Evolutionary conservation across 495 filamentous ascomycete genomes (phyloP), one percentile per base, ranked within the genome.

Genomic region (Hyaloscypha bicolor): DNA sequence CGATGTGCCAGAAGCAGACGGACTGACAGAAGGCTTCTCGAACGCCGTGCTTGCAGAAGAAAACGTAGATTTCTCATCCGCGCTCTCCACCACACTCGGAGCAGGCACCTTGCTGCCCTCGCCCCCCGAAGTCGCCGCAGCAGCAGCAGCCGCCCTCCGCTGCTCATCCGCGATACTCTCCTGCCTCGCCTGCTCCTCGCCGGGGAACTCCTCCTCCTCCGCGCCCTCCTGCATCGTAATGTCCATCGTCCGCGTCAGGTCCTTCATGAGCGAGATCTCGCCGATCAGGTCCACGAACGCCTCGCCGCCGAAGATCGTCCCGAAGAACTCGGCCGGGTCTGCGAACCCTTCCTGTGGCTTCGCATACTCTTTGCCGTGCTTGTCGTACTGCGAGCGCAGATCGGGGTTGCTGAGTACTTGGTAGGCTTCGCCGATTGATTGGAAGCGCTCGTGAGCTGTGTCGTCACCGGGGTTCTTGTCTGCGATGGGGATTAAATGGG

Each of bases 401-500:
- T 96, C 90, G 62, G 88, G 79, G 75, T 96, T 90, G 73, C 91
- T 94, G 63, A 99, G 87, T 52, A 99, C 94, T 81, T 99, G 95
- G 77, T 99, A 99, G 52, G 95, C 95, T 80, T 98, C 96, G 64
- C 95, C 94, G 71, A 98, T 96, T 31, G 86, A 87, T 80, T 99
- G 95, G 79, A 99, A 99, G 69, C 91, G 91, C 66, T 86, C 88
- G 79, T 96, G 91, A 30, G 95, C 95, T n/a, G 89, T 92, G 60
- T 94, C 93, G 74, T 99, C 96, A 66, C 92, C 93, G 61, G 96
- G 95, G 77, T 99, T 99, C 82, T 99, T 99, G 79, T 99, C 95
- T 94, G 65, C 35, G 65, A 37, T 33, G 16, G 16, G 22, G 9
- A 16, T 29, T 53, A n/a, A 4, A 51, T 30, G 21, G 42, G 1